Base-by-base conservation (phyloP, 225 moss, liverwort and hornwort species). In the Takakia lepidozioides region DNA sequence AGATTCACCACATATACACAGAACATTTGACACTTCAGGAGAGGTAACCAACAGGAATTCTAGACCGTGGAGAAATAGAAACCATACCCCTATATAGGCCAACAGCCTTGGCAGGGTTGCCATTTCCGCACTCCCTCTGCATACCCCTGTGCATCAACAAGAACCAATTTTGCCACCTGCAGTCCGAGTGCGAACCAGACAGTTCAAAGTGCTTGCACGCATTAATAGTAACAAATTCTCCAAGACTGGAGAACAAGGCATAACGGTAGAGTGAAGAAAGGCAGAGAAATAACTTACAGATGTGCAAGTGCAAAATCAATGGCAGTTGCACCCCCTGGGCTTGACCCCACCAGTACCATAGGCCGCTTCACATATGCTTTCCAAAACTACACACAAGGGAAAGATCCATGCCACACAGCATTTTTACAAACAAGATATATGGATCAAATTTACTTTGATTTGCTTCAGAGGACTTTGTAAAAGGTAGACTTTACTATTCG, bases 241-340 rank as follows among this genome's bases (percentile, higher is more conserved):
- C n/a, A n/a, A n/a, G n/a, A n/a, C n/a, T n/a, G n/a, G n/a, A 42
- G 37, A 24, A 16, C 17, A 32, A 30, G 17, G 21, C 42, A 40
- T 10, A 10, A n/a, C 8, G 32, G 32, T 11, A 32, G 11, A 11
- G 11, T n/a, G n/a, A n/a, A n/a, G n/a, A n/a, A n/a, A n/a, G n/a
- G n/a, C n/a, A n/a, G n/a, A n/a, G n/a, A n/a, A n/a, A n/a, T n/a
- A n/a, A 29, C 49, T 50, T 27, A 50, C 49, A 29, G 49, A 61
- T 78, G 61, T 19, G 64, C 44, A 15, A 73, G 63, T 38, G 72
- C 67, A 16, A 78, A 78, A 56, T 98, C 95, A 46, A 98, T 82
- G 47, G 90, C 90, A 70, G 81, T 57, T 55, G 95, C 87, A 48
- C 87, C 95, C 55, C 95, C 95, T 50, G 90, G 82, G 62, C 95